Base-by-base conservation (phyloP, 192 early-diverging fungal genomes). In the Umbelopsis ramanniana region DNA sequence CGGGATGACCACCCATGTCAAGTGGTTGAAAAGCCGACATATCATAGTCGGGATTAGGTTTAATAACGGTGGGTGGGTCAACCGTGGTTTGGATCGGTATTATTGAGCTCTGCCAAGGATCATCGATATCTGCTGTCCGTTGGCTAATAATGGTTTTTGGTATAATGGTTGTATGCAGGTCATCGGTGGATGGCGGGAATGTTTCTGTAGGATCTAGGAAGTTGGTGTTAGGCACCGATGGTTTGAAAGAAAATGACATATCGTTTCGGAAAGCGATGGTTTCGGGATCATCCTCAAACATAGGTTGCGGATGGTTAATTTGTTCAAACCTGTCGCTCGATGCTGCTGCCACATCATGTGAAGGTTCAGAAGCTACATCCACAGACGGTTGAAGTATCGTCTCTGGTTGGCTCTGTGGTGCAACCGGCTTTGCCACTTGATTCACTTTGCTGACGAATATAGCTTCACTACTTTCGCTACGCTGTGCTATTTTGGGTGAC, bases 201-300 rank as follows among this genome's bases (percentile, higher is more conserved):
- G 26, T 17, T 37, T 63, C 57, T 6, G 17, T 63, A 19, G 57
- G 57, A 17, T 63, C 57, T 63, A 63, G 17, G 33, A 35, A 63
- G 33, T 37, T 38, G 26, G 33, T 63, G 37, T 63, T 63, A 63
- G 57, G 57, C 33, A 63, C 57, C 15, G 33, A 22, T 35, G 57
- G 57, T 35, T 63, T 63, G 57, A 63, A 37, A 29, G 57, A 63
- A 63, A 63, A 63, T 63, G 57, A 63, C 57, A 63, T 63, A 33
- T 63, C 57, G 29, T 63, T 63, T 17, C 57, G 57, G 33, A 63
- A 63, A 6, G 57, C 57, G 17, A 63, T 63, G 17, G 57, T 37
- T 37, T 63, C 57, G 35, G 57, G 57, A 17, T 63, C 57, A 37
- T 63, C 57, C 15, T 63, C 57, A 63, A 63, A 37, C 57, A 37